A percentile compares a stretch with the other conserved stretches of the same genome.
These are phyloP conservation scores for Cucumis cinereus DNA, from an alignment of 306 rosid genomes.

Conservation along the genomic window DNA sequence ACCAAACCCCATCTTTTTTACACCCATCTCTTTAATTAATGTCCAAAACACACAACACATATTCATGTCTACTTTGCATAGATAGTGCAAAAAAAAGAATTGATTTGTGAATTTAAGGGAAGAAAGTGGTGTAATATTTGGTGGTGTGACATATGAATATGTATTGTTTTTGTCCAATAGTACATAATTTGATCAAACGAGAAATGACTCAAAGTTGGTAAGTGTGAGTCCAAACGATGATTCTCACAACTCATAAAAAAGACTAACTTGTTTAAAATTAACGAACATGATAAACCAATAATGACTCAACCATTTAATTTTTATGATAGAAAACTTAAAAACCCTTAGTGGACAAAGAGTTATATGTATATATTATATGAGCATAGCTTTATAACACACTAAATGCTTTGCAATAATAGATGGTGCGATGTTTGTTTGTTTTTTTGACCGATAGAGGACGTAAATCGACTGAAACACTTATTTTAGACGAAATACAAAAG, in stretches of 20 bases:
- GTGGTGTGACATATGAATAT: background rate
- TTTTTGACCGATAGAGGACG: background rate
- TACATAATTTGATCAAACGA: background rate
- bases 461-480: background rate
- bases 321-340: too few species aligned
- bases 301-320: background rate
- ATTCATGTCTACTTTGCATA: background rate
- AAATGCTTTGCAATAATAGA: background rate
- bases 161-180: background rate
- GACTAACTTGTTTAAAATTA: background rate
- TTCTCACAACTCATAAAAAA: background rate
- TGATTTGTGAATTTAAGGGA: background rate
- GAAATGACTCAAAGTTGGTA: background rate
- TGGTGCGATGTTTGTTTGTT: background rate
- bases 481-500: background rate
- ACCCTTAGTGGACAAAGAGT: background rate
- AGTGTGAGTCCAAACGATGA: background rate
- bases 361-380: too few species aligned
- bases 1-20: background rate
- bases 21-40: background rate
- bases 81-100: too few species aligned
- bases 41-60: background rate
- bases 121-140: background rate
- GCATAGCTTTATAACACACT: background rate
- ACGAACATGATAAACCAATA: background rate